Evolutionary conservation across 768 basidiomycete genomes (phyloP), one percentile per base, ranked within the genome.

Genomic region (Tremella fuciformis): DNA sequence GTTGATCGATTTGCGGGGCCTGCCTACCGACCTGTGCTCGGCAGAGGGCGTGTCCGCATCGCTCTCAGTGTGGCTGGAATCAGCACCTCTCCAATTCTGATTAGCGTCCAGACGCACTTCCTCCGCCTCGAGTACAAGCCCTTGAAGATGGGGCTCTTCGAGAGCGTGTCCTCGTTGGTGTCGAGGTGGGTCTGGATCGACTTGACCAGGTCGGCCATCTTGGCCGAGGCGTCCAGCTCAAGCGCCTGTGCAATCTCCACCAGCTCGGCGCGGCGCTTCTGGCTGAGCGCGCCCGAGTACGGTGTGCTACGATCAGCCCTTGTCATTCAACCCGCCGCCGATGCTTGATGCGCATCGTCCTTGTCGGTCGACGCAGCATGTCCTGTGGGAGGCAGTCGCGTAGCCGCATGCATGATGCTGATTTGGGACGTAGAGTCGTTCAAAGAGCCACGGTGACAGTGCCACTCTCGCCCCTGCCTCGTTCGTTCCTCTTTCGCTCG

Each of bases 191-290:
- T 34, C 29, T 71, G 65, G 53, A 75, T 69, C 34, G 16, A 52
- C 56, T 66, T 65, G 55, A 66, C 56, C 44, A 73, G 26, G 15
- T 73, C 69, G 21, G 58, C 50, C 3, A 69, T 51, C 37, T 53
- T 63, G 1, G 50, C 62, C 13, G 65, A 62, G 15, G 60, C 42
- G 13, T 65, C 62, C 13, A 73, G 21, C 13, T 63, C 64, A 15
- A 73, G 55, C 2, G 66, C 62, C 42, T 65, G 46, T 24, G 71
- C 68, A 51, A 73, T 73, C 50, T 73, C 71, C 13, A 60, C 59
- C 15, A 73, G 59, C 22, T 73, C 71, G 21, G 60, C 46, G 46
- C 67, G 65, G n/a, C 67, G 68, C 54, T 69, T 69, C 24, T 25
- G 47, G n/a, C 40, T 18, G 19, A 73, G 54, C 1, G 68, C 57